Evolutionary conservation across 2,329 filamentous ascomycete species (phyloP).

Genomic region (Verticillium dahliae): DNA sequence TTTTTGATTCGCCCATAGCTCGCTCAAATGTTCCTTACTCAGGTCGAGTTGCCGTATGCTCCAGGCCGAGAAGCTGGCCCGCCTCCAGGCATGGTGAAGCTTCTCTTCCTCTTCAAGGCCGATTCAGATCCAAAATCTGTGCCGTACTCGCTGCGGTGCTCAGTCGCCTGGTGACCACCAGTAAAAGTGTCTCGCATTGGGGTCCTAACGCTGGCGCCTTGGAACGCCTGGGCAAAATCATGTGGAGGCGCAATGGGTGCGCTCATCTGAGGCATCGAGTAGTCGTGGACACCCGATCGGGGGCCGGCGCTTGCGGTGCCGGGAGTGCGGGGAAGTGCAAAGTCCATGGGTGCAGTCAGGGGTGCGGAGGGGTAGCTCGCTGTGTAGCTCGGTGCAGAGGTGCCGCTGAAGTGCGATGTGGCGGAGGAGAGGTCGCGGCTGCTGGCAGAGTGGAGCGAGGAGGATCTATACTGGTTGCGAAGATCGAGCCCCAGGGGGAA

Average conservation of each 20-base stretch:
- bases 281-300: slow-evolving; percentile 32
- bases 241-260: slow-evolving; percentile 45
- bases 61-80: slow-evolving; percentile 10
- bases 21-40: neutral
- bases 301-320: slow-evolving; percentile 17
- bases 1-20: neutral
- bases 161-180: slow-evolving; percentile 17
- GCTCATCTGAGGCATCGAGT: slow-evolving; percentile 47
- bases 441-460: slow-evolving; percentile 27
- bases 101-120: slow-evolving; percentile 29
- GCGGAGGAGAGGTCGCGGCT: slow-evolving; percentile 18
- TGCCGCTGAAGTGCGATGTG: slow-evolving; percentile 13
- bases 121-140: slow-evolving; percentile 16
- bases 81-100: slow-evolving; percentile 19
- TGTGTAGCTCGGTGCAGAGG: slow-evolving; percentile 36
- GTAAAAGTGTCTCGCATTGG: slow-evolving; percentile 39
- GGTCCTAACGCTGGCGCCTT: slow-evolving; percentile 33
- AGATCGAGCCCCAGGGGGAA: slow-evolving; percentile 39
- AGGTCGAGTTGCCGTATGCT: slow-evolving; percentile 13
- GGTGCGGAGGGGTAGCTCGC: slow-evolving; percentile 47
- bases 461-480: slow-evolving; percentile 36
- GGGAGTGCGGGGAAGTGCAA: slow-evolving; percentile 38
- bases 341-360: slow-evolving; percentile 47
- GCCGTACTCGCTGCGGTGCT: slow-evolving; percentile 16
- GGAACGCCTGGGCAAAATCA: slow-evolving; percentile 44